Evolutionary conservation across 371 early-diverging fungal species (phyloP).

Genomic region (Apophysomyces elegans): DNA sequence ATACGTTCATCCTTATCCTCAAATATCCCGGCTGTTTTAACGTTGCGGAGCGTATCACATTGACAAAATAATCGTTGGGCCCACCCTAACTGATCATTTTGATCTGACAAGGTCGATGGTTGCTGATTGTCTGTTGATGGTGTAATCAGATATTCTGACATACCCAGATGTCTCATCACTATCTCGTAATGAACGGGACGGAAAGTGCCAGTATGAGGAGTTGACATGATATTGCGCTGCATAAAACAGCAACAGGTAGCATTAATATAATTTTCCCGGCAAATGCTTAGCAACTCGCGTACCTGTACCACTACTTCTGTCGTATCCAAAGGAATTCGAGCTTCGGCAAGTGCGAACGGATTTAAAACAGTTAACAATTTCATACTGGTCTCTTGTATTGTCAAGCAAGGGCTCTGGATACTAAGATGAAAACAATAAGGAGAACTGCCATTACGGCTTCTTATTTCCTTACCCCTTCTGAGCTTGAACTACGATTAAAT

Average conservation of each 20-base stretch:
- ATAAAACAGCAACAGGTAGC: neutral
- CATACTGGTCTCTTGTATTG: slow-evolving; percentile 27
- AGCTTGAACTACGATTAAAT: slow-evolving; percentile 20
- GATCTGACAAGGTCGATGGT: slow-evolving; percentile 3
- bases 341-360: slow-evolving; percentile 33
- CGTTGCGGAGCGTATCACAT: slow-evolving; percentile 36
- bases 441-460: neutral
- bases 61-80: slow-evolving; percentile 39
- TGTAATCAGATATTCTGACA: slow-evolving; percentile 35
- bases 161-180: slow-evolving; percentile 41
- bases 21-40: slow-evolving; percentile 24
- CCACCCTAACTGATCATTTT: slow-evolving; percentile 26
- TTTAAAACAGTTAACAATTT: slow-evolving; percentile 29
- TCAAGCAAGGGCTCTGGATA: slow-evolving; percentile 25
- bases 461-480: slow-evolving; percentile 26
- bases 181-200: slow-evolving; percentile 53
- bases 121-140: slow-evolving; percentile 6
- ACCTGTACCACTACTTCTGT: neutral
- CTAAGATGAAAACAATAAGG: slow-evolving; percentile 14
- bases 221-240: slow-evolving; percentile 40
- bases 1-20: slow-evolving; percentile 30
- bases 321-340: slow-evolving; percentile 10
- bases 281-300: neutral
- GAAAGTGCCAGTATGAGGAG: slow-evolving; percentile 52
- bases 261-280: neutral